Percentiles rank a stretch among this genome's conserved stretches.
Evolutionary conservation across 2,329 filamentous ascomycete species (phyloP).

Genomic region (Scedosporium boydii): DNA sequence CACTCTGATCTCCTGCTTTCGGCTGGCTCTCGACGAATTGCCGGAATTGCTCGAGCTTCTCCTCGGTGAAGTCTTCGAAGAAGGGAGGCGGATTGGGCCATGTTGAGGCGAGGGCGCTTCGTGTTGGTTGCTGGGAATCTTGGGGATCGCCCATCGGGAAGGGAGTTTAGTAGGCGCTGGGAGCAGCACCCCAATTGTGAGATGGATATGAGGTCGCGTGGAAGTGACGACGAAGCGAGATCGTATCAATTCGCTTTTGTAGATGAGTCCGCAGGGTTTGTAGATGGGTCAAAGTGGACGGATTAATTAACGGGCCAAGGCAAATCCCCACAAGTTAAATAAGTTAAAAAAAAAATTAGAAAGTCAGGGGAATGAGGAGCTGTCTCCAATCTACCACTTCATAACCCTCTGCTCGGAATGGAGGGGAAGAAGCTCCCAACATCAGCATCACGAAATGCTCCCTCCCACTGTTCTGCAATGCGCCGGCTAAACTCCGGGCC

Average conservation of each 20-base stretch:
- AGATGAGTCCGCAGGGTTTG: too few relatives aligned
- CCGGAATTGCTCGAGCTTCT: slow-evolving; percentile 43
- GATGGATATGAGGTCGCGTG: too few relatives aligned
- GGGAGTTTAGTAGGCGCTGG: neutral
- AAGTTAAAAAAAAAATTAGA: neutral
- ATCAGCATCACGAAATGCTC: neutral
- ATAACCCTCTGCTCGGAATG: neutral
- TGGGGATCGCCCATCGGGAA: slow-evolving; percentile 46
- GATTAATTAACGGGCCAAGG: too few relatives aligned
- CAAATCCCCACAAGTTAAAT: neutral
- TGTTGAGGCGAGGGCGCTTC: slow-evolving; percentile 45
- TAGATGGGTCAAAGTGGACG: too few relatives aligned
- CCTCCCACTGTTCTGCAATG: slow-evolving; percentile 7
- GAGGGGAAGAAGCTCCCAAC: neutral
- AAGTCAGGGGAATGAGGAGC: too few relatives aligned
- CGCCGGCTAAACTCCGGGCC: slow-evolving; percentile 21
- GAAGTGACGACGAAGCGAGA: too few relatives aligned
- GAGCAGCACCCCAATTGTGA: neutral
- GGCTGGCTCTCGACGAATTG: neutral
- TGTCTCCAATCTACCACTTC: too few relatives aligned
- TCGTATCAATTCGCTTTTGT: too few relatives aligned
- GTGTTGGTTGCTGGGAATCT: slow-evolving; percentile 30
- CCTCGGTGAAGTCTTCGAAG: slow-evolving; percentile 76
- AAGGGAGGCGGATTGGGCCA: slow-evolving; percentile 86
- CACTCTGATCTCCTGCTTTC: neutral